phyloP scores from a whole-genome alignment of 2,329 filamentous ascomycete species.

The Clarireedia paspali region DNA sequence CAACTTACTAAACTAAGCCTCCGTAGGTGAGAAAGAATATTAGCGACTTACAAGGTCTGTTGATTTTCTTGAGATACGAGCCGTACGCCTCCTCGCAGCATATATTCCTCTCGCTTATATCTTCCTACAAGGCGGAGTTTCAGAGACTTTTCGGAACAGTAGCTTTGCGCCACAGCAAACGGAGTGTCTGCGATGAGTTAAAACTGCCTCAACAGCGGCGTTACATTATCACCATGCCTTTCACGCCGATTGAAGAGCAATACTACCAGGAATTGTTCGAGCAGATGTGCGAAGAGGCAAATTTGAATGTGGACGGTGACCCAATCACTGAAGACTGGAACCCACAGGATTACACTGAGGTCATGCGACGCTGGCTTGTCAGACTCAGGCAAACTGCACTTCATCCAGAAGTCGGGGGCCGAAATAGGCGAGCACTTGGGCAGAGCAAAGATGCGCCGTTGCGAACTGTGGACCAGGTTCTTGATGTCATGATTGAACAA shows the following conservation, averaged over 20 bases:
- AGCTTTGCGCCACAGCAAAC: slow-evolving; percentile 79
- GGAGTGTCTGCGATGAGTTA: slow-evolving; percentile 69
- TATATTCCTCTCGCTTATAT: slow-evolving; percentile 62
- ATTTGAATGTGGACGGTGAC: slow-evolving; percentile 41
- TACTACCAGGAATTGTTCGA: slow-evolving; percentile 73
- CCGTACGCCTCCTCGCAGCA: slow-evolving; percentile 60
- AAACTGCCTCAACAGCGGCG: slow-evolving; percentile 75
- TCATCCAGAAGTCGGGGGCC: slow-evolving; percentile 72
- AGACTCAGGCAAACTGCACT: slow-evolving; percentile 75
- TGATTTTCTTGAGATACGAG: slow-evolving; percentile 73
- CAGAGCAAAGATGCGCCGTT: slow-evolving; percentile 54
- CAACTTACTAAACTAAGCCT: no score
- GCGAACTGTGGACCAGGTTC: slow-evolving; percentile 75
- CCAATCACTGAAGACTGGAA: slow-evolving; percentile 58
- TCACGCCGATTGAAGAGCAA: slow-evolving; percentile 85
- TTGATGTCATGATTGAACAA: slow-evolving; percentile 87
- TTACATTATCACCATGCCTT: slow-evolving; percentile 81
- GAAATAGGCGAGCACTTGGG: slow-evolving; percentile 56
- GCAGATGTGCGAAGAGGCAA: slow-evolving; percentile 64
- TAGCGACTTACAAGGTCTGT: slow-evolving; percentile 68
- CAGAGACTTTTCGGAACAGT: slow-evolving; percentile 61
- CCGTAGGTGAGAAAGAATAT: slow-evolving; percentile 52
- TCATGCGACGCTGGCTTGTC: slow-evolving; percentile 73
- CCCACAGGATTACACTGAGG: slow-evolving; percentile 50
- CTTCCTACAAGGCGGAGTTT: slow-evolving; percentile 56